phyloP scores from a whole-genome alignment of 768 basidiomycete genomes.

The Termitomyces sp. region DNA sequence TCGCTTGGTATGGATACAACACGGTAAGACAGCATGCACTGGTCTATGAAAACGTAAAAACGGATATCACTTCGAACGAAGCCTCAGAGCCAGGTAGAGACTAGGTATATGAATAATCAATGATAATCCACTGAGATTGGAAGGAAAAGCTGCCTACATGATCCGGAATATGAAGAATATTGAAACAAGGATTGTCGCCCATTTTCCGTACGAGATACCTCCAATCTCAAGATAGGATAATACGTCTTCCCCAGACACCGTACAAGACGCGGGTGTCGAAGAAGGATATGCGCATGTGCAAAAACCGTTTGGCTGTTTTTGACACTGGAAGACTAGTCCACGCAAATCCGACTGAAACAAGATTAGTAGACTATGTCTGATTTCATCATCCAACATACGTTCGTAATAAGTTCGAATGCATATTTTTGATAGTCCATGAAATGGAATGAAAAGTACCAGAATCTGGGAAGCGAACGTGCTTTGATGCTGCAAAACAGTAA shows the following conservation, averaged over 20 bases:
- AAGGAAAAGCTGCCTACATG: slow-evolving; percentile 21
- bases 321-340: slow-evolving; percentile 39
- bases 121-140: background rate
- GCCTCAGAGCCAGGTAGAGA: slow-evolving; percentile 8
- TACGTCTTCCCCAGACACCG: slow-evolving; percentile 45
- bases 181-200: slow-evolving; percentile 37
- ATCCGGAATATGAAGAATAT: slow-evolving; percentile 42
- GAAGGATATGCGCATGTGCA: slow-evolving; percentile 48
- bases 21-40: background rate
- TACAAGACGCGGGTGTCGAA: slow-evolving; percentile 36
- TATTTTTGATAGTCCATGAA: slow-evolving; percentile 50
- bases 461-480: slow-evolving; percentile 45
- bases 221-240: slow-evolving; percentile 41
- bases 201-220: slow-evolving; percentile 36
- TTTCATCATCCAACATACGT: slow-evolving; percentile 19
- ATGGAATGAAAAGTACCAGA: slow-evolving; percentile 55
- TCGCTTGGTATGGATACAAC: background rate
- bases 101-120: background rate
- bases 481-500: slow-evolving; percentile 35
- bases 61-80: slow-evolving; percentile 8
- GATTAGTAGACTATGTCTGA: slow-evolving; percentile 18
- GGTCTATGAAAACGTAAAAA: background rate
- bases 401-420: slow-evolving; percentile 31
- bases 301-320: slow-evolving; percentile 23
- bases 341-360: slow-evolving; percentile 38